These are phyloP conservation scores for Yarrowia alimentaria DNA, from an alignment of 805 yeast genomes.

Conservation along the genomic window DNA sequence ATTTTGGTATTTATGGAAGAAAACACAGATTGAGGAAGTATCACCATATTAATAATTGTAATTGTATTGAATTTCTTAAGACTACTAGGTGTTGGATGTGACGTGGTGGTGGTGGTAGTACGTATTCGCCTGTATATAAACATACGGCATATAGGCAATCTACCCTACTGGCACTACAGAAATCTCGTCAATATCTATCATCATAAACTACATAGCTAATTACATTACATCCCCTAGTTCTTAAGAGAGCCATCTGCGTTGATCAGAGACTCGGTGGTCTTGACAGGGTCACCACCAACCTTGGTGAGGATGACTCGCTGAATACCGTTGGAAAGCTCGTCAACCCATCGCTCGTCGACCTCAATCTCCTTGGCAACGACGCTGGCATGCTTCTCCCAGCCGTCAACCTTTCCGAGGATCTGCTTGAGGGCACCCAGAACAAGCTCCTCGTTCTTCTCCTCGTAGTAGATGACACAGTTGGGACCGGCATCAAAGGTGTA, in stretches of 20 bases:
- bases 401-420: conserved; percentile 57
- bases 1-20: no score
- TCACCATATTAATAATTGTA: conserved; percentile 6
- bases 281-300: conserved; percentile 86
- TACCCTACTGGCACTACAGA: no score
- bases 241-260: conserved; percentile 15
- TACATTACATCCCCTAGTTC: neutral
- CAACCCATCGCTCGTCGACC: conserved; percentile 46
- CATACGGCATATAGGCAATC: no score
- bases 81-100: no score
- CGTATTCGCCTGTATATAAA: no score
- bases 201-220: neutral
- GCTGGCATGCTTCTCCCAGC: conserved; percentile 57
- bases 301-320: conserved; percentile 78
- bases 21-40: no score
- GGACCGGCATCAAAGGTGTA: conserved; percentile 99
- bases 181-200: no score
- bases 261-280: conserved; percentile 30
- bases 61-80: conserved; percentile 6
- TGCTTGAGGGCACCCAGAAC: conserved; percentile 69
- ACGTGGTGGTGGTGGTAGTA: no score
- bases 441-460: conserved; percentile 65
- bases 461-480: conserved; percentile 92
- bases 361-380: conserved; percentile 30
- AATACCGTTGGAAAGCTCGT: conserved; percentile 64